Evolutionary conservation across 2,329 filamentous ascomycete species (phyloP).

Genomic region (Colletotrichum theobromicola): DNA sequence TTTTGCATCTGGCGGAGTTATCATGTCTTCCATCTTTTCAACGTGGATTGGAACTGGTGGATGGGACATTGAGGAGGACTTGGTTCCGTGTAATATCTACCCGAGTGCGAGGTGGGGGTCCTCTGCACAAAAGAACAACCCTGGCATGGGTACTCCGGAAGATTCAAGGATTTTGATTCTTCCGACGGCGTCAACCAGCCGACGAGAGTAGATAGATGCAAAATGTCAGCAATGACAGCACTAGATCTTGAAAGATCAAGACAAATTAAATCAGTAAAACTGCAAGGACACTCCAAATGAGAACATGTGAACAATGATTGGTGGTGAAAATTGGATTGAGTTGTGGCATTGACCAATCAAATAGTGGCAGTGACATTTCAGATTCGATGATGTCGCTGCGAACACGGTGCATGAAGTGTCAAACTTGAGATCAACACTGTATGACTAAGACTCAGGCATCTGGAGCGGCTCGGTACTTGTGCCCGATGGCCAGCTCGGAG

Average conservation of each 20-base stretch:
- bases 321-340: background rate
- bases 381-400: background rate
- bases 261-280: background rate
- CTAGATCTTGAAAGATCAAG: slow-evolving; percentile 11
- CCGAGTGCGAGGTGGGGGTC: background rate
- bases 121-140: background rate
- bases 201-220: slow-evolving; percentile 12
- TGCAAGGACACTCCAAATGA: background rate
- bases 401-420: background rate
- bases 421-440: background rate
- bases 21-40: background rate
- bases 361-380: background rate
- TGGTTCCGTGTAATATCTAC: background rate
- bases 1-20: slow-evolving; percentile 21
- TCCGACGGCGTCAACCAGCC: background rate
- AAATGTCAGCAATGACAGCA: slow-evolving; percentile 12
- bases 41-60: background rate
- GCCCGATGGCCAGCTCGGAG: background rate
- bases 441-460: background rate
- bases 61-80: background rate
- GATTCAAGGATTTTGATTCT: background rate
- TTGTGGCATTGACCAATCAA: background rate
- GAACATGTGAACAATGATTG: background rate
- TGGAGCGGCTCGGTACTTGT: background rate
- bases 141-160: background rate